Conservation (phyloP, 805 yeast species). For the Saccharomycopsis microspora region DNA sequence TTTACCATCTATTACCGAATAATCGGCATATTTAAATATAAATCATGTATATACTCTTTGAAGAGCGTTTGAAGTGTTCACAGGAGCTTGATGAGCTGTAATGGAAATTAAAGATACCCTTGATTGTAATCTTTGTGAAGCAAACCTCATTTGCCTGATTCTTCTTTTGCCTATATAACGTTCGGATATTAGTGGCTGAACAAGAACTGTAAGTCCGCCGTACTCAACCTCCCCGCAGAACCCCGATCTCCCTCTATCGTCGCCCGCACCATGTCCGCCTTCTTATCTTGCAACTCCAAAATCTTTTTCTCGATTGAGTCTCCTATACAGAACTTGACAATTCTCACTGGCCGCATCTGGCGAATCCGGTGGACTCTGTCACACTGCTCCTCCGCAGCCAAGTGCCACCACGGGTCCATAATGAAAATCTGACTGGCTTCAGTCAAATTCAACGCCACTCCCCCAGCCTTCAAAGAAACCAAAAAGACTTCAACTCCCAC, state of each 20-base stretch:
- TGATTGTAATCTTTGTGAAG: too few species aligned
- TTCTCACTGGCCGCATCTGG: conserved; percentile 86
- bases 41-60: too few species aligned
- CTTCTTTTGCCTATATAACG: not conserved
- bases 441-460: conserved; percentile 91
- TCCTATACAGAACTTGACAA: conserved; percentile 87
- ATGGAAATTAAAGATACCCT: too few species aligned
- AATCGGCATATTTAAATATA: too few species aligned
- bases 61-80: too few species aligned
- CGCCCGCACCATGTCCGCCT: conserved; percentile 97
- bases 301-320: conserved; percentile 96
- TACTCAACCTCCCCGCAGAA: conserved; percentile 80
- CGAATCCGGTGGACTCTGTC: conserved; percentile 98
- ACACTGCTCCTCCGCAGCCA: conserved; percentile 95
- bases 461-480: conserved; percentile 96
- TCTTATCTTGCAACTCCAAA: conserved; percentile 91
- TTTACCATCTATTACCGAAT: too few species aligned
- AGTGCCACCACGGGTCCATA: conserved; percentile 99
- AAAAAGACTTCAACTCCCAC: conserved; percentile 87
- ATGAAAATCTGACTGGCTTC: conserved; percentile 96
- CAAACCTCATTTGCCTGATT: not conserved
- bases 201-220: conserved; percentile 90
- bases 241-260: conserved; percentile 88
- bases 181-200: conserved; percentile 51
- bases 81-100: too few species aligned